Conservation (phyloP, 2,329 filamentous ascomycete species). For the Ophiostoma sp. region DNA sequence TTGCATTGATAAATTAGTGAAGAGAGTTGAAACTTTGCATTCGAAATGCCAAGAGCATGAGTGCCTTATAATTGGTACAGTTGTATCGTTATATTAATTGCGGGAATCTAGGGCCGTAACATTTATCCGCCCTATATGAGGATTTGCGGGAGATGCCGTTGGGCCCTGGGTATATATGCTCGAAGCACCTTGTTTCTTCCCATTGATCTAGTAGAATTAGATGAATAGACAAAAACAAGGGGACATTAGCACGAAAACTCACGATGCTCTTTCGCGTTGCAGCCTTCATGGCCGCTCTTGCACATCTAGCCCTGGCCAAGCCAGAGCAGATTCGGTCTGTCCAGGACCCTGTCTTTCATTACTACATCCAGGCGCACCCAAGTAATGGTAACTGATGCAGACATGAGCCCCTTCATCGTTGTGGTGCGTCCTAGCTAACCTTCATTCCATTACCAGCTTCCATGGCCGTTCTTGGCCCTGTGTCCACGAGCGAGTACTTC, state of each 20-base stretch:
- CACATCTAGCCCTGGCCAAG: neutral
- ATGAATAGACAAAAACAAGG: neutral
- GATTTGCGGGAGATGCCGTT: neutral
- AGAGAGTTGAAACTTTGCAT: too few relatives aligned
- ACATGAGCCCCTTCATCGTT: too few relatives aligned
- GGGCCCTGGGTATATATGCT: neutral
- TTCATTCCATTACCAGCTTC: neutral
- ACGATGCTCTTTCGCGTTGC: neutral
- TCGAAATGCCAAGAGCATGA: too few relatives aligned
- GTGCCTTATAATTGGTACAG: neutral
- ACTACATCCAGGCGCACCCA: neutral
- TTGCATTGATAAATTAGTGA: too few relatives aligned
- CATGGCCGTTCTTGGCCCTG: conserved; percentile 47
- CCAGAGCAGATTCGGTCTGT: neutral
- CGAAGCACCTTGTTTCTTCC: neutral
- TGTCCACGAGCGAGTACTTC: conserved; percentile 44
- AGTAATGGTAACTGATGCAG: neutral
- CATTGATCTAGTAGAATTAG: neutral
- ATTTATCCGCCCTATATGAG: neutral
- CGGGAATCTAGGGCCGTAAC: neutral
- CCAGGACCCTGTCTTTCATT: neutral
- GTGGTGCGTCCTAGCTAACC: neutral
- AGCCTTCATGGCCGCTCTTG: neutral
- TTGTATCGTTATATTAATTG: neutral
- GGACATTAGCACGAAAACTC: neutral